A percentile compares a stretch with the other conserved stretches of the same genome.
These are phyloP conservation scores for Solanum clarkiae DNA, from an alignment of 257 asterid species.

Conservation along the genomic window DNA sequence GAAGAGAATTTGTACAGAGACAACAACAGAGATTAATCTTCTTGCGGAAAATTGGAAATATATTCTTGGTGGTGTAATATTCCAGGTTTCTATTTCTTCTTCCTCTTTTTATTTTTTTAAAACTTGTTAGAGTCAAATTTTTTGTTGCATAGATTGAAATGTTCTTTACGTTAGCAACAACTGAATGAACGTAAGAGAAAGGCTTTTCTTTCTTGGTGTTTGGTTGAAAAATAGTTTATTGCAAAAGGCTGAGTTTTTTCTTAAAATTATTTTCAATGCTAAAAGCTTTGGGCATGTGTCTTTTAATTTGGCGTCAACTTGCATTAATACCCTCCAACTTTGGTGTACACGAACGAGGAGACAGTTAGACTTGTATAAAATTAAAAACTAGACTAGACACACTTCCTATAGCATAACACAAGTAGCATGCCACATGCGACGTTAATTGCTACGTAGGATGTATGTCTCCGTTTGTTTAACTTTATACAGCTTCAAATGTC, in stretches of 20 bases:
- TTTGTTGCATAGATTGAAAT: neutral
- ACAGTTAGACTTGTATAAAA: too few species aligned
- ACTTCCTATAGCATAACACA: neutral
- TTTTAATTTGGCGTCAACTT: too few species aligned
- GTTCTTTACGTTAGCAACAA: neutral
- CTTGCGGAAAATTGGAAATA: slow-evolving; percentile 76
- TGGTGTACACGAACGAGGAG: neutral
- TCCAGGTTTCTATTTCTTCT: slow-evolving; percentile 22
- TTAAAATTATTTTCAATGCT: too few species aligned
- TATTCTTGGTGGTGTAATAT: slow-evolving; percentile 64
- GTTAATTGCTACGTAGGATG: neutral
- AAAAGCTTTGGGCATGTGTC: neutral
- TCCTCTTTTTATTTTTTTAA: neutral
- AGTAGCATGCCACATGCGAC: too few species aligned
- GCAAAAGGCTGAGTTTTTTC: neutral
- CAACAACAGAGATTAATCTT: slow-evolving; percentile 58
- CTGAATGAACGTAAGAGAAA: neutral
- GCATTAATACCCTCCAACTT: neutral
- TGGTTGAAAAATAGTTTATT: neutral
- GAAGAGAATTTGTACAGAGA: slow-evolving; percentile 77
- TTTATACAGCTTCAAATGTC: neutral
- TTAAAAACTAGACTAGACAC: neutral
- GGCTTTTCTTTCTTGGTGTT: neutral
- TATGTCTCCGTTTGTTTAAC: neutral
- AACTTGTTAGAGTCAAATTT: neutral